Percentiles rank a stretch among this genome's conserved stretches.
Evolutionary conservation across 31 red algal genomes (phyloP).

Genomic region (Bonnemaisonia californica): DNA sequence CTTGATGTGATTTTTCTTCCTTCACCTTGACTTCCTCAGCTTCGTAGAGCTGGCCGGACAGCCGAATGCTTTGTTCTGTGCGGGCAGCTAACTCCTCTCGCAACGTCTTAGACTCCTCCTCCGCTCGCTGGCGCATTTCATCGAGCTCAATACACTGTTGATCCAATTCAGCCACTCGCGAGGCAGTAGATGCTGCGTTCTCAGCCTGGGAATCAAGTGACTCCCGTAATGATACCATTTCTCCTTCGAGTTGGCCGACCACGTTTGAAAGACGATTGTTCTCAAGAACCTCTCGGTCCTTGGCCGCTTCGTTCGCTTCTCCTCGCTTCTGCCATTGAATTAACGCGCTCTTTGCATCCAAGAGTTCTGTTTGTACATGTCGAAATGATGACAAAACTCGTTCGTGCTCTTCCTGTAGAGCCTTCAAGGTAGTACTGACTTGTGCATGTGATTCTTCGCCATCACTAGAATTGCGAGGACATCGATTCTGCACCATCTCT

Average conservation of each 20-base stretch:
- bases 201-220: slow-evolving; percentile 11
- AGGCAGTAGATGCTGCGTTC: not conserved
- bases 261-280: slow-evolving; percentile 28
- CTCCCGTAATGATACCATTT: slow-evolving; percentile 23
- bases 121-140: slow-evolving; percentile 40
- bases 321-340: slow-evolving; percentile 37
- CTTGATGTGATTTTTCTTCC: slow-evolving; percentile 15
- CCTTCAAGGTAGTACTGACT: slow-evolving; percentile 14
- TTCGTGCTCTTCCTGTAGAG: slow-evolving; percentile 24
- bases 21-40: slow-evolving; percentile 34
- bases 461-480: not conserved
- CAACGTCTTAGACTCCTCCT: slow-evolving; percentile 36
- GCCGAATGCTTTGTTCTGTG: slow-evolving; percentile 72
- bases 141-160: slow-evolving; percentile 52
- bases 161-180: slow-evolving; percentile 49
- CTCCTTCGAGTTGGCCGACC: slow-evolving; percentile 22
- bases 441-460: slow-evolving; percentile 1
- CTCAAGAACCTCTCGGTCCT: slow-evolving; percentile 43
- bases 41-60: slow-evolving; percentile 73
- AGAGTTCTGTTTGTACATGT: slow-evolving; percentile 37
- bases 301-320: slow-evolving; percentile 33
- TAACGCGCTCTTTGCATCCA: slow-evolving; percentile 34
- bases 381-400: not conserved
- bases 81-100: slow-evolving; percentile 53
- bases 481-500: slow-evolving; percentile 4